Conservation (phyloP, 768 basidiomycete species). For the Candolleomyces eurysporus region DNA sequence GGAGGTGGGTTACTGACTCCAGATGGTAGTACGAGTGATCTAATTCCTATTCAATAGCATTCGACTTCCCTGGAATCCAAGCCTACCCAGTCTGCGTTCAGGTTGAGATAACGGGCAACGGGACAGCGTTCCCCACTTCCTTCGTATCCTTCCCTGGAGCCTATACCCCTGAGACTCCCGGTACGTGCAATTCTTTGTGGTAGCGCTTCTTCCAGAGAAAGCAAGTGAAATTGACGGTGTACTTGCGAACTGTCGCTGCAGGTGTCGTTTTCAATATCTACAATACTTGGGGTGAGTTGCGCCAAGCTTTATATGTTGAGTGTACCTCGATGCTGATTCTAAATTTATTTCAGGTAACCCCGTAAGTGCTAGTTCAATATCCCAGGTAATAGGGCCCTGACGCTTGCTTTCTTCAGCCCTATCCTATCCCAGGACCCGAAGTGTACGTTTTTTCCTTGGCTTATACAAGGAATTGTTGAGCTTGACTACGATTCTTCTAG, state of each 20-base stretch:
- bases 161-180: conserved; percentile 23
- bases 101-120: conserved; percentile 44
- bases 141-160: conserved; percentile 53
- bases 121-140: conserved; percentile 39
- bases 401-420: conserved; percentile 16
- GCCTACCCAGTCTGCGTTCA: conserved; percentile 48
- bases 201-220: background rate
- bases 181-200: background rate
- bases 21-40: background rate
- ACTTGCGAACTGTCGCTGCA: background rate
- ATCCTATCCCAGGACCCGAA: conserved; percentile 40
- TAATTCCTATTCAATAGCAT: conserved; percentile 21
- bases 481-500: background rate
- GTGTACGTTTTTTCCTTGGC: conserved; percentile 26
- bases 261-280: conserved; percentile 2
- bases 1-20: conserved; percentile 18
- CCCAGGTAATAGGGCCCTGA: background rate
- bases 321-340: background rate
- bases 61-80: conserved; percentile 41
- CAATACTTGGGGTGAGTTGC: background rate
- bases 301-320: background rate
- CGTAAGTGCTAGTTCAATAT: too few relatives aligned
- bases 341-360: too few relatives aligned
- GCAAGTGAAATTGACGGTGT: too few relatives aligned
- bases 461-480: background rate